phyloP scores from a whole-genome alignment of 352 stramenopile genomes.

The Phytophthora vignae region DNA sequence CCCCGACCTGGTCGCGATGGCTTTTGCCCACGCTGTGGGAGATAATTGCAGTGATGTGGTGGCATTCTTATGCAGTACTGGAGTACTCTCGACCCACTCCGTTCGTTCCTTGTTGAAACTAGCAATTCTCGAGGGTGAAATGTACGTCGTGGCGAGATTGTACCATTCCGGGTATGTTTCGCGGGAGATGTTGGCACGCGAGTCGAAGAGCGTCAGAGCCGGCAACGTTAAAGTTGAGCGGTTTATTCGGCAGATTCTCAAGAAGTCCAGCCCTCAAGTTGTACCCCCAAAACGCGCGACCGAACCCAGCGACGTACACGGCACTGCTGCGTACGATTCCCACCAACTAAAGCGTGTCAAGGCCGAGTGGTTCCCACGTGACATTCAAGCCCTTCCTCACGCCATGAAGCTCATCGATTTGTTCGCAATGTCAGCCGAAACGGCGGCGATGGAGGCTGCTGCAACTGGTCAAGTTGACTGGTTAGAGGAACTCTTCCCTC shows the following conservation, averaged over 20 bases:
- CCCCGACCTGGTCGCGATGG: not conserved
- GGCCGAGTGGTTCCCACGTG: not conserved
- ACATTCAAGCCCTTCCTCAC: slow-evolving; percentile 5
- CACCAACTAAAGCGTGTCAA: not conserved
- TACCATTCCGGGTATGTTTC: not conserved
- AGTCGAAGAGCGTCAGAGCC: not conserved
- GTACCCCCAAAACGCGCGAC: not conserved
- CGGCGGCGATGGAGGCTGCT: not conserved
- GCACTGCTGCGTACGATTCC: not conserved
- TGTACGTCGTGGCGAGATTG: not conserved
- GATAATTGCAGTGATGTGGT: not conserved
- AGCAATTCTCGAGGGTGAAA: not conserved
- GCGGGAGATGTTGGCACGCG: not conserved
- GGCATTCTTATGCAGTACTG: not conserved
- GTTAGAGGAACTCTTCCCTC: too few species aligned
- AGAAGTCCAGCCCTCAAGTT: not conserved
- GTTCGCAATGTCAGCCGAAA: slow-evolving; percentile 3
- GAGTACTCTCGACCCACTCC: not conserved
- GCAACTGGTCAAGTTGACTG: not conserved
- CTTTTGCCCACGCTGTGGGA: not conserved
- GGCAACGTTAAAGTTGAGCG: not conserved
- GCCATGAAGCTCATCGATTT: slow-evolving; percentile 3
- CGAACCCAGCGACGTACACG: not conserved
- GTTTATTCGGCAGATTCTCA: slow-evolving; percentile 2
- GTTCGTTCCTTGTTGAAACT: not conserved